phyloP scores from a whole-genome alignment of 1,284 basidiomycete species.

The Ustilago hordei region DNA sequence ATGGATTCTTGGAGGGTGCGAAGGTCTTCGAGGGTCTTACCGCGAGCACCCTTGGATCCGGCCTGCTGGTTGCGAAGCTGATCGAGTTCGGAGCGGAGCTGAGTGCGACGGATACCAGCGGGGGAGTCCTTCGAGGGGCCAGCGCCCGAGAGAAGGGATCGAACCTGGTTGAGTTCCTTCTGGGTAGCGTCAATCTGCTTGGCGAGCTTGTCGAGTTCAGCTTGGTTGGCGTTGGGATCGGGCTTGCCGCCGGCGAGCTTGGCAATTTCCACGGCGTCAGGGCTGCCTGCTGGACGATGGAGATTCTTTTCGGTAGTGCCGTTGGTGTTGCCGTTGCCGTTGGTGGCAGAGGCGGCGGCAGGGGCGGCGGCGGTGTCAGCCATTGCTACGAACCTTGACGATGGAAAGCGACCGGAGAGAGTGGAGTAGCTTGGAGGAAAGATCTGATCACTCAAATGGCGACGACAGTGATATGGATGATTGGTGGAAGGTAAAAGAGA shows the following conservation, averaged over 20 bases:
- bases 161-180: conserved; percentile 74
- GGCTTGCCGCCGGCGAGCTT: conserved; percentile 67
- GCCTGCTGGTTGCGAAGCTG: conserved; percentile 83
- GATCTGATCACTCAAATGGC: background rate
- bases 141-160: conserved; percentile 74
- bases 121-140: conserved; percentile 64
- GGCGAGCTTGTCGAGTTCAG: conserved; percentile 65
- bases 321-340: conserved; percentile 10
- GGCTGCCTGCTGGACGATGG: conserved; percentile 48
- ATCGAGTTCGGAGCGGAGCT: conserved; percentile 86
- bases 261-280: conserved; percentile 60
- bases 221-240: conserved; percentile 60
- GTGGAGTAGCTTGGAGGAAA: background rate
- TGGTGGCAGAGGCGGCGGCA: conserved; percentile 9
- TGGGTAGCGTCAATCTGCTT: conserved; percentile 62
- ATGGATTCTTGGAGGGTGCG: conserved; percentile 83
- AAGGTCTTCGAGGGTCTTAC: conserved; percentile 84
- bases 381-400: conserved; percentile 32
- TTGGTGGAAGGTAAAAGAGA: background rate
- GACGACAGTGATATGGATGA: background rate
- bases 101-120: conserved; percentile 79
- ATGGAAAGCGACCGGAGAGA: background rate
- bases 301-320: conserved; percentile 28
- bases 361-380: conserved; percentile 31
- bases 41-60: conserved; percentile 79